Conservation (phyloP, 805 yeast species). For the Kodamaea fukazawae region DNA sequence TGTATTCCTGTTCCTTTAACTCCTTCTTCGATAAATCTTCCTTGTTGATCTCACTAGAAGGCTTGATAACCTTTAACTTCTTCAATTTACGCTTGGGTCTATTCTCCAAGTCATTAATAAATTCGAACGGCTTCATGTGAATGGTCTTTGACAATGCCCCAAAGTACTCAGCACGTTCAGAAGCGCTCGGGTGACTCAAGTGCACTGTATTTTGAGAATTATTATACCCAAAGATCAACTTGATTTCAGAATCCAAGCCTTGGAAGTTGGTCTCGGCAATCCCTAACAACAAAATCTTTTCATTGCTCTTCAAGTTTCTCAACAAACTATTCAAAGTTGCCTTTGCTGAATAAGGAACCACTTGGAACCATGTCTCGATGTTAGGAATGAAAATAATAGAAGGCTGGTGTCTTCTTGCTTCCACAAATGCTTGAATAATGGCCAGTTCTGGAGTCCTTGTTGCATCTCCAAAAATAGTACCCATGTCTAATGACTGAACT, state of each 20-base stretch:
- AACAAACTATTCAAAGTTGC: slow-evolving; percentile 71
- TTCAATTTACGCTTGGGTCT: slow-evolving; percentile 50
- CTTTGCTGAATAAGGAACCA: slow-evolving; percentile 65
- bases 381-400: slow-evolving; percentile 82
- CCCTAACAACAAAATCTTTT: slow-evolving; percentile 71
- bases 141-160: slow-evolving; percentile 51
- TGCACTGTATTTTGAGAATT: slow-evolving; percentile 45
- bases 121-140: slow-evolving; percentile 65
- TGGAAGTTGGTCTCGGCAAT: slow-evolving; percentile 52
- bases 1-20: slow-evolving; percentile 50
- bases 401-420: slow-evolving; percentile 87
- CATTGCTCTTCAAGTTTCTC: slow-evolving; percentile 65
- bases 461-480: slow-evolving; percentile 72
- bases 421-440: slow-evolving; percentile 78
- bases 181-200: slow-evolving; percentile 40
- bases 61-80: slow-evolving; percentile 32
- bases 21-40: slow-evolving; percentile 35
- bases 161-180: slow-evolving; percentile 59
- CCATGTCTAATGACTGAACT: slow-evolving; percentile 81
- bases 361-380: slow-evolving; percentile 69
- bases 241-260: slow-evolving; percentile 46
- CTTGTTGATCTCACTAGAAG: slow-evolving; percentile 19
- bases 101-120: slow-evolving; percentile 58
- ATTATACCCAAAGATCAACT: slow-evolving; percentile 56
- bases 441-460: slow-evolving; percentile 80